Conservation (phyloP, 176 grass and related monocot genomes). For the Bromus sterilis region DNA sequence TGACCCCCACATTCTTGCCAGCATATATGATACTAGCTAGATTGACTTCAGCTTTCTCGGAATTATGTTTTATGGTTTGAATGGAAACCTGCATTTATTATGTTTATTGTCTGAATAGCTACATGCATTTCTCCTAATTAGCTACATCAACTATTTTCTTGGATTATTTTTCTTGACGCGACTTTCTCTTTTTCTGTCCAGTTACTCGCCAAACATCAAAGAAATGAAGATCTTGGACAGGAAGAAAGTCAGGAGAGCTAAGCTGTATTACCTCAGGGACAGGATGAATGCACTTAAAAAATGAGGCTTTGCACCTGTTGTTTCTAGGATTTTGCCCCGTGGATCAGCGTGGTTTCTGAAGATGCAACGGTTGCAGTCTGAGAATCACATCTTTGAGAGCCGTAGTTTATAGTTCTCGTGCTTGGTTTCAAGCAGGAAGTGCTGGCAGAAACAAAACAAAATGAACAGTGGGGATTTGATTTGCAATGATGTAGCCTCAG, state of each 20-base stretch:
- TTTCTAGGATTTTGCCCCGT: neutral
- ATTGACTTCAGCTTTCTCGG: neutral
- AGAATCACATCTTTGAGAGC: neutral
- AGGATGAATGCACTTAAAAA: conserved; percentile 87
- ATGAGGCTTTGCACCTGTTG: conserved; percentile 45
- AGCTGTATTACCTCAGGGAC: conserved; percentile 92
- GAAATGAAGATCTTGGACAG: conserved; percentile 87
- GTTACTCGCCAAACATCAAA: conserved; percentile 84
- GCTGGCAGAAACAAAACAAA: neutral
- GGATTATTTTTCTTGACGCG: conserved; percentile 1
- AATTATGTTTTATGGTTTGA: conserved; percentile 15
- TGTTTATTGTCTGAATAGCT: neutral
- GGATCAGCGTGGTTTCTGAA: conserved; percentile 1
- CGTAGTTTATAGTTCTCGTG: too few relatives aligned
- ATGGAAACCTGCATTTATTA: neutral
- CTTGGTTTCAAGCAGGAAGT: neutral
- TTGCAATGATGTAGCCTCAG: too few relatives aligned
- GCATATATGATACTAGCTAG: neutral
- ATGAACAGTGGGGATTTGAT: neutral
- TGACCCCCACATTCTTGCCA: neutral
- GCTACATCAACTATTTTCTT: neutral
- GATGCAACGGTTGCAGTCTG: neutral
- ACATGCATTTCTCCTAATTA: neutral
- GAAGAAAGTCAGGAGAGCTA: conserved; percentile 84
- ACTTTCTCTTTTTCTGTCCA: conserved; percentile 4